Evolutionary conservation across 495 filamentous ascomycete genomes (phyloP).

Genomic region (Aspergillus saccharolyticus): DNA sequence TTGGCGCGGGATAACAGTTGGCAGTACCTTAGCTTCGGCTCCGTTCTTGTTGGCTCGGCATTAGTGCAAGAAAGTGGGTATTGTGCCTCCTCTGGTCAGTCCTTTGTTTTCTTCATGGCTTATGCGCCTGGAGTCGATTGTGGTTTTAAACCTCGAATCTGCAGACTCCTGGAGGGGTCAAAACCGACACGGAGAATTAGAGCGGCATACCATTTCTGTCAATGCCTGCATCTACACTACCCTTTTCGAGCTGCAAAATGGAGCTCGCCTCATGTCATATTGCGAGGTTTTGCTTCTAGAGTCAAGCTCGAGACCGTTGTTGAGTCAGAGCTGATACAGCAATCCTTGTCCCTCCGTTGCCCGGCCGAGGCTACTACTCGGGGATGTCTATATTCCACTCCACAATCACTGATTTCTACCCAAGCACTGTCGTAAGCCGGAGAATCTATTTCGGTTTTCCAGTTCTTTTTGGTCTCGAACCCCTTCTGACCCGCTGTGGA

Average conservation of each 20-base stretch:
- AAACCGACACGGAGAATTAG: neutral
- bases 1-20: conserved; percentile 4
- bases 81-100: neutral
- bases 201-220: neutral
- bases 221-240: neutral
- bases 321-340: neutral
- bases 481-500: conserved; percentile 2
- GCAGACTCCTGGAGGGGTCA: neutral
- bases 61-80: conserved; percentile 2
- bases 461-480: neutral
- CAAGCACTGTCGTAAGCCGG: neutral
- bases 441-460: neutral
- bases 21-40: conserved; percentile 5
- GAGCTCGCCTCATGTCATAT: neutral
- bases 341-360: neutral
- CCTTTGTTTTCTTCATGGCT: neutral
- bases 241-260: neutral
- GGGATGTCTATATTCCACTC: neutral
- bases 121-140: neutral
- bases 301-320: neutral
- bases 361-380: neutral
- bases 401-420: neutral
- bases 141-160: conserved; percentile 2
- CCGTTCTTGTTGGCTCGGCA: conserved; percentile 5
- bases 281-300: too few relatives aligned